Evolutionary conservation across 1,284 basidiomycete genomes (phyloP), one percentile per base, ranked within the genome.

Genomic region (Heterobasidion annosum): DNA sequence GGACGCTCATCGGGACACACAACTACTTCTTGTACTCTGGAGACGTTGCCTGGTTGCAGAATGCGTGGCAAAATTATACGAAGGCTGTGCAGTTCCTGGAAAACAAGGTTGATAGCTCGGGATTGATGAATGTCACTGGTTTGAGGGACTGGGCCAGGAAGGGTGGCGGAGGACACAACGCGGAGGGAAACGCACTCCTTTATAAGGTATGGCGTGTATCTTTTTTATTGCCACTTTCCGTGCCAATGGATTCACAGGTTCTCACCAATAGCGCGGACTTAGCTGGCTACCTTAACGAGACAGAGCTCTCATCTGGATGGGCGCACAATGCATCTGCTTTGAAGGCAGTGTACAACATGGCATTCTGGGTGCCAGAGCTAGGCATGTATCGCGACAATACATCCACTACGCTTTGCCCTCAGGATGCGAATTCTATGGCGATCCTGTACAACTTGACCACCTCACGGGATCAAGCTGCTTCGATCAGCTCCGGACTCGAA

Each of bases 401-500:
- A 10, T 68, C 67, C 42, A 72, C 72, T 15, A 70, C 69, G 16
- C 65, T 79, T 13, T 68, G 69, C 45, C 77, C 77, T 1, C 76
- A 79, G 57, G 77, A 79, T 56, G 77, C 74, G 7, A 79, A 79
- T 60, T 72, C 76, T 3, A 68, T 78, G 53, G 76, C 77, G 0
- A 65, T 79, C 2, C 56, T 78, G n/a, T 79, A 73, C 65, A 76
- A 76, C 58, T 61, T 78, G 7, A 79, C 77, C 1, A 69, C 65
- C 6, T 68, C 69, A 2, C 51, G 59, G 1, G 67, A 68, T 9
- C 76, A 78, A 57, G 73, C 72, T 4, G 59, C 64, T 25, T 68
- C 68, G 1, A 65, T 79, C 34, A 78, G 76, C 57, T 53, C 65
- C 34, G 75, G 74, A 0, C 65, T 79, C 43, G 72, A 70, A 25